Evolutionary conservation across 495 filamentous ascomycete species (phyloP).

Genomic region (Neurospora sublineolata): DNA sequence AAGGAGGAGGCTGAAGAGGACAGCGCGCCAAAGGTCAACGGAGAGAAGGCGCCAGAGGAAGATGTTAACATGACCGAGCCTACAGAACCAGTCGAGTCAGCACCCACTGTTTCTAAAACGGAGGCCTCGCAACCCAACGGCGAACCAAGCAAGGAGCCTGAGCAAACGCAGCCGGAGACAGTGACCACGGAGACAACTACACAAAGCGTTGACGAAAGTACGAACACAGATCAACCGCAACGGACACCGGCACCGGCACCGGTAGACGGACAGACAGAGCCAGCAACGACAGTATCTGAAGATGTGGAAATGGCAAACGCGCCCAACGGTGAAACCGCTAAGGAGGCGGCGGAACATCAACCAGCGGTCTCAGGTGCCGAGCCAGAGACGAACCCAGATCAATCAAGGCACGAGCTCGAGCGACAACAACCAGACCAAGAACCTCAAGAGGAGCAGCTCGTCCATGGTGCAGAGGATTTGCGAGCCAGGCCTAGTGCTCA

Average conservation of each 20-base stretch:
- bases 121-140: neutral
- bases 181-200: neutral
- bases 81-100: neutral
- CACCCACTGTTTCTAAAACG: neutral
- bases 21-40: neutral
- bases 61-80: constrained; percentile 40
- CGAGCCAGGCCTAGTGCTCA: neutral
- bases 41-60: constrained; percentile 24
- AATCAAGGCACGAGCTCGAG: neutral
- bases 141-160: neutral
- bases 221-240: neutral
- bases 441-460: neutral
- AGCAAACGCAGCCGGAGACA: neutral
- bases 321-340: neutral
- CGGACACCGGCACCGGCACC: neutral
- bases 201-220: neutral
- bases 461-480: neutral
- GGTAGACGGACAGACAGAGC: neutral
- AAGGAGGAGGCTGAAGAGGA: constrained; percentile 4
- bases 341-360: neutral
- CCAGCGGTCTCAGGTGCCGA: neutral
- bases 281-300: neutral
- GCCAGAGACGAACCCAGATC: neutral
- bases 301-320: neutral
- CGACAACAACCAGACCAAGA: neutral